A percentile compares a stretch with the other conserved stretches of the same genome.
Evolutionary conservation across 495 filamentous ascomycete species (phyloP).

Genomic region (Aspergillus baeticus): DNA sequence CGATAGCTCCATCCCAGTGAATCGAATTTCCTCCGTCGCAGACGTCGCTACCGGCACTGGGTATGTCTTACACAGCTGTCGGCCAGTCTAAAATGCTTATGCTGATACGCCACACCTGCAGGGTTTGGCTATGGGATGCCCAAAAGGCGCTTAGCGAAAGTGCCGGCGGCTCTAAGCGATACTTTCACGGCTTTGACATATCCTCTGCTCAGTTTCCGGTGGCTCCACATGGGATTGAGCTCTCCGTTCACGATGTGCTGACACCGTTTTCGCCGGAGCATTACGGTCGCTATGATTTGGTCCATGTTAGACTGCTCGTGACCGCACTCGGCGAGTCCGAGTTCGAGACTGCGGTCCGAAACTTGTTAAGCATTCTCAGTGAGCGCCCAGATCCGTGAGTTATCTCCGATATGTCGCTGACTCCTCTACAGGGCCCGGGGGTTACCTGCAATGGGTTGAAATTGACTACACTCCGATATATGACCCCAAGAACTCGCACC

Average conservation of each 20-base stretch:
- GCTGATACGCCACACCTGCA: background rate
- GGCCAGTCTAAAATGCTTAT: background rate
- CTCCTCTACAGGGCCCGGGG: constrained; percentile 23
- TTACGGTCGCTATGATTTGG: constrained; percentile 31
- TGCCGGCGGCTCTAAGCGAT: background rate
- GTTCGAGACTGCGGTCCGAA: constrained; percentile 17
- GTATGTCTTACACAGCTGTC: constrained; percentile 13
- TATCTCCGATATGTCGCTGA: no score
- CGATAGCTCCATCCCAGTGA: constrained; percentile 28
- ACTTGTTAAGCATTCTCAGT: constrained; percentile 34
- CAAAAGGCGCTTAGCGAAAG: constrained; percentile 1
- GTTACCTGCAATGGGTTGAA: constrained; percentile 41
- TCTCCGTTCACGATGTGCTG: constrained; percentile 30
- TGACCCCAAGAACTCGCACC: background rate
- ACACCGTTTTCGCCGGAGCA: constrained; percentile 30
- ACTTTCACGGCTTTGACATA: constrained; percentile 37
- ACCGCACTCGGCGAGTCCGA: constrained; percentile 25
- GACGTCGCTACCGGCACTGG: constrained; percentile 42
- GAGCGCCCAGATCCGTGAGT: background rate
- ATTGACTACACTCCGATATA: constrained; percentile 20
- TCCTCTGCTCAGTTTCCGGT: constrained; percentile 31
- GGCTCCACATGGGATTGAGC: constrained; percentile 8
- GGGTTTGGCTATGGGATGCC: constrained; percentile 28
- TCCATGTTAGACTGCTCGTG: constrained; percentile 33
- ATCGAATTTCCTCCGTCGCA: constrained; percentile 24